Evolutionary conservation across 257 asterid species (phyloP), one percentile per base, ranked within the genome.

Genomic region (Prunella vulgaris): DNA sequence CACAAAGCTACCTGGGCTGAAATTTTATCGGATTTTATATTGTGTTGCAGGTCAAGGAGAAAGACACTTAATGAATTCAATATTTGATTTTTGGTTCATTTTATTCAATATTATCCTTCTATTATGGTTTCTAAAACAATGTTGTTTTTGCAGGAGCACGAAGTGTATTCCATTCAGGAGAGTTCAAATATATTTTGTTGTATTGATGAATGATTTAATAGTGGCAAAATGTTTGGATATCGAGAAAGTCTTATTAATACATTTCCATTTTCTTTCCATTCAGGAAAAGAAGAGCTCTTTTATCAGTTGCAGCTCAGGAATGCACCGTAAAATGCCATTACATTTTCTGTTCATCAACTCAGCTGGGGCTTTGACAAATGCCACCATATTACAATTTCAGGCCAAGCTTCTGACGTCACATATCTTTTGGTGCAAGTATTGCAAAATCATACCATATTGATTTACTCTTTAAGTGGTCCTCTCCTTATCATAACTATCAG

Each of bases 121-220:
- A 25, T 46, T 77, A 57, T 51, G 57, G 66, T 76, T 83, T 75
- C 86, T 81, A 68, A 82, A 74, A 6, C 66, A 61, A 57, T 73
- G 70, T 82, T 70, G 32, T 59, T 85, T 81, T 91, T 87, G 95
- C 96, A 91, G 97, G 96, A 74, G 14, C 60, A 67, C 67, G 72
- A 75, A 77, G 81, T 73, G 76, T 78, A 70, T 80, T 59, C 80
- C 71, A 14, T 68, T 66, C 83, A 66, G 83, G 77, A 85, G 80
- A 78, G 84, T 85, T 75, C 65, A 53, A 17, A 77, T 66, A 70
- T 84, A 73, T 68, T 82, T 74, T 74, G 62, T 76, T 68, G 53
- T 71, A 37, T 68, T 66, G 64, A 58, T 79, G 66, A 57, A 62
- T 70, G 56, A 53, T 75, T 63, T 48, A 63, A 33, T 35, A 73